Conservation (phyloP, 345 rosid genomes). For the Eucalyptus urophylla region DNA sequence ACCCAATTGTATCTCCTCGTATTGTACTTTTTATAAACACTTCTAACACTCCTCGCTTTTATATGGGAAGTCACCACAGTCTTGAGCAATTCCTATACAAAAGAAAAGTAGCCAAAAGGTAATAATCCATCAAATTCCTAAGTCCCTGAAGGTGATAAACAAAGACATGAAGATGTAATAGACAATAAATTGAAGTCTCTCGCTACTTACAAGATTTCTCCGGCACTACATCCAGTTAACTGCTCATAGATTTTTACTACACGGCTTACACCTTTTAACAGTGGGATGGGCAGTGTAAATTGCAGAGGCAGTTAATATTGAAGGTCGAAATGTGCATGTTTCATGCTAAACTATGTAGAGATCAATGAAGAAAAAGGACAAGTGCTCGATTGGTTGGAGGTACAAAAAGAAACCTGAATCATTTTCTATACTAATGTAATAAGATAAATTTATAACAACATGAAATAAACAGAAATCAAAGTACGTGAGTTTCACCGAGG, state of each 20-base stretch:
- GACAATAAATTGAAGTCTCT: not conserved
- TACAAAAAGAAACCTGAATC: not conserved
- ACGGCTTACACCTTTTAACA: constrained; percentile 15
- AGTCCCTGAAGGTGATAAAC: no score
- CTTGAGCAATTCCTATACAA: no score
- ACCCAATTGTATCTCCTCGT: no score
- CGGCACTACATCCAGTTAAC: constrained; percentile 30
- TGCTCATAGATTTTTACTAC: constrained; percentile 41
- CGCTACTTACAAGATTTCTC: constrained; percentile 22
- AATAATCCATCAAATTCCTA: no score
- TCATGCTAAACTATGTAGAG: constrained; percentile 42
- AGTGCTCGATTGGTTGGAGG: constrained; percentile 10
- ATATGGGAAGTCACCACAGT: no score
- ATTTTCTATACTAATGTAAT: not conserved
- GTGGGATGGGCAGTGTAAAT: constrained; percentile 53
- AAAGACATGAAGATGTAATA: not conserved
- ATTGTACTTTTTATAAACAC: no score
- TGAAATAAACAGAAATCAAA: not conserved
- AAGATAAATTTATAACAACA: not conserved
- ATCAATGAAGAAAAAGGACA: constrained; percentile 47
- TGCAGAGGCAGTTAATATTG: constrained; percentile 58
- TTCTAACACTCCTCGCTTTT: no score
- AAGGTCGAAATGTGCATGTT: constrained; percentile 49
- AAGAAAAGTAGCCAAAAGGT: no score
- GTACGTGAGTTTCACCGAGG: constrained; percentile 21